Evolutionary conservation across 768 basidiomycete genomes (phyloP), one percentile per base, ranked within the genome.

Genomic region (Amylocystis lapponica): DNA sequence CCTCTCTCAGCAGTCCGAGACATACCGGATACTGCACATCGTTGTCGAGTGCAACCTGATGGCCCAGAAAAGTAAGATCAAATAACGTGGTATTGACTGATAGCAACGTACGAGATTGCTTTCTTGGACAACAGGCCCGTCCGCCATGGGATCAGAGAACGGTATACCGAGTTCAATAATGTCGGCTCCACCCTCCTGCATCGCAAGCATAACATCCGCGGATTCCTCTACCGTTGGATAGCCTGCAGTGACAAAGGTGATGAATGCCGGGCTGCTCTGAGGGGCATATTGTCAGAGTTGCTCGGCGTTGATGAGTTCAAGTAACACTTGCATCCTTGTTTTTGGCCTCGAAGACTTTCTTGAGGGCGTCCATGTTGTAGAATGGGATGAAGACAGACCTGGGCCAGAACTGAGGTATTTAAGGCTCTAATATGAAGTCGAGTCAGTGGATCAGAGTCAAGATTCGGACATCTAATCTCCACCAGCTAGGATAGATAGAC

Each of bases 81-180:
- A 36, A 22, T 42, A 35, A 16, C 36, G 16, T 4, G 11, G 17
- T 3, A n/a, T 4, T 36, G n/a, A n/a, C n/a, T 14, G 20, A 36
- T 26, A 2, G 16, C 9, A 26, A 70, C 81, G 50, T 47, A 92
- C 95, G n/a, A 86, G 88, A 62, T 97, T 98, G 11, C 88, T 76
- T 48, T 84, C 85, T 59, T 99, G 95, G 48, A 99, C 96, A 3
- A 80, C 82, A 20, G 88, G 89, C 0, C 95, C 95, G 66, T 99
- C 95, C 2, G 92, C 94, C 53, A 92, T 89, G 16, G 94, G 95
- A 67, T 97, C 95, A 41, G 89, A 94, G 70, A 95, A 97, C 0
- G 94, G 92, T 22, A 97, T 76, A 14, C 95, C 95, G 14, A 99
- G 75, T 63, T 99, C 95, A 48, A 98, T 93, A 47, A 97, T 78